Percentiles rank a stretch among this genome's conserved stretches.
phyloP scores from a whole-genome alignment of 176 grass and related monocot species.

The Alopecurus myosuroides region DNA sequence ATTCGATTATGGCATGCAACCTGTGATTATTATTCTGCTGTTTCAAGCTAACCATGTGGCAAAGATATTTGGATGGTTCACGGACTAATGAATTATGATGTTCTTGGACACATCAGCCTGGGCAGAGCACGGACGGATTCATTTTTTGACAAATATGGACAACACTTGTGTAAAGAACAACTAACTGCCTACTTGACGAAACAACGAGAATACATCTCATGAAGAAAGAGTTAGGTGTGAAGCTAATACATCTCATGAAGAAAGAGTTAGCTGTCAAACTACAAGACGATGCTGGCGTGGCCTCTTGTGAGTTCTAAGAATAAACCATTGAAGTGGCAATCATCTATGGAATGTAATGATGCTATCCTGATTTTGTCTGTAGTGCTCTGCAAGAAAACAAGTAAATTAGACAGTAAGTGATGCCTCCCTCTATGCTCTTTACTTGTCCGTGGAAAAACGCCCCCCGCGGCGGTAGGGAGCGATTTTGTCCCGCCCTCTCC shows the following conservation, averaged over 20 bases:
- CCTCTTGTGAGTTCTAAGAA: too few species aligned
- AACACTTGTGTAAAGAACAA: not conserved
- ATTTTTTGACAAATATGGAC: not conserved
- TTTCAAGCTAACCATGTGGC: not conserved
- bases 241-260: too few species aligned
- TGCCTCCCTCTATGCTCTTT: not conserved
- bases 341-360: not conserved
- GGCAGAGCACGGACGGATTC: not conserved
- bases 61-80: not conserved
- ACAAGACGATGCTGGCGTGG: too few species aligned
- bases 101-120: too few species aligned
- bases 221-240: too few species aligned
- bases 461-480: too few species aligned
- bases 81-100: not conserved
- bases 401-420: conserved; percentile 22
- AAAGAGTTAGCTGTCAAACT: too few species aligned
- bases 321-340: too few species aligned
- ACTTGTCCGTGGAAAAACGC: too few species aligned
- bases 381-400: conserved; percentile 13
- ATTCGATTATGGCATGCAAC: conserved; percentile 61
- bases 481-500: too few species aligned
- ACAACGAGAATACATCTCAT: too few species aligned
- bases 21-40: conserved; percentile 11
- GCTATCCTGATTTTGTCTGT: not conserved
- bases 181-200: too few species aligned